Base-by-base conservation (phyloP, 2,329 filamentous ascomycete species). In the Fusarium nelsonii region DNA sequence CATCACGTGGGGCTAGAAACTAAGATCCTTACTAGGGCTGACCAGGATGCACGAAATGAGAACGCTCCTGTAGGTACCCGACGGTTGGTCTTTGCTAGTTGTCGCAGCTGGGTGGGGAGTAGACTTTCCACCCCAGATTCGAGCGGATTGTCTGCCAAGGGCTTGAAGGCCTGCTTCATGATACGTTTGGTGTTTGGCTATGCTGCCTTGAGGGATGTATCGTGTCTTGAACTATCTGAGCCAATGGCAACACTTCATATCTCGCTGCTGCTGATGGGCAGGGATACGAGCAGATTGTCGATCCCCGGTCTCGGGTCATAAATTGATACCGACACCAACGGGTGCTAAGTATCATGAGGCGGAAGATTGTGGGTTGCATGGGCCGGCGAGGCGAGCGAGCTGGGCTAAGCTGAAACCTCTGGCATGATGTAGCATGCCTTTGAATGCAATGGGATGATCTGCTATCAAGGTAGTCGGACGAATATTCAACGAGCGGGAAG, bases 31-130 rank as follows among this genome's bases (percentile, higher is more conserved):
- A 59, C 71, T 71, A 69, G 64, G 69, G 64, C 69, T 69, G 71
- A 70, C 61, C 54, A 68, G 66, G 46, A 63, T 73, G 70, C 62
- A 65, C 43, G 61, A 65, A 65, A 65, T 60, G 54, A 65, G 55
- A 58, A 55, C 32, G 36, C 60, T 65, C 53, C 62, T 67, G 60
- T 70, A 73, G 68, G 65, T 67, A 69, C 65, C 65, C 63, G 58
- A 58, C 59, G 54, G 51, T 45, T 61, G 50, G 54, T 50, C 63
- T 65, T 65, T 48, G 59, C 39, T 70, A 62, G 66, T 50, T 67
- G 71, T 74, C 67, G 59, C 71, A 74, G 63, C 48, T 71, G 64
- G 59, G 69, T 69, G 71, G 71, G 67, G 68, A 73, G 68, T 58
- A 40, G 51, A 46, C 55, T 41, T 51, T 63, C 59, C 70, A 72